phyloP scores from a whole-genome alignment of 2,329 filamentous ascomycete species.

The Fusarium pininemorale region DNA sequence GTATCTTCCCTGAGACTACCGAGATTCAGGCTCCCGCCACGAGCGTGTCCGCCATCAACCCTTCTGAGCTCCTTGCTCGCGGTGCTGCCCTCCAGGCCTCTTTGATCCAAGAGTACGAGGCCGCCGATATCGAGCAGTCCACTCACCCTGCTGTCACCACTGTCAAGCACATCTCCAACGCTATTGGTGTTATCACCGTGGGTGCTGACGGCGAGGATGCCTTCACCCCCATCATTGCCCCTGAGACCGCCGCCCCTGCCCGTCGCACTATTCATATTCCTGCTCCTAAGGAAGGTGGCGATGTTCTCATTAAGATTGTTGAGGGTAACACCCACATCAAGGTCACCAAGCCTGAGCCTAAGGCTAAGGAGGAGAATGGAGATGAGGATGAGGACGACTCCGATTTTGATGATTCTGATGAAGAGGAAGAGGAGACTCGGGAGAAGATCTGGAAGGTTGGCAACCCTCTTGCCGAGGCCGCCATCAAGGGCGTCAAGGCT shows the following conservation, averaged over 20 bases:
- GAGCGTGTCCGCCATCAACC: constrained; percentile 82
- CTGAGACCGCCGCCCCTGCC: constrained; percentile 90
- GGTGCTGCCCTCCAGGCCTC: constrained; percentile 96
- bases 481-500: constrained; percentile 85
- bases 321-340: constrained; percentile 94
- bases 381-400: constrained; percentile 73
- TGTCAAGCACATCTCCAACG: constrained; percentile 87
- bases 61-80: constrained; percentile 86
- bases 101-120: constrained; percentile 93
- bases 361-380: constrained; percentile 71
- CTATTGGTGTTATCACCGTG: constrained; percentile 84
- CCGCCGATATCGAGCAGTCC: constrained; percentile 92
- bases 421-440: constrained; percentile 86
- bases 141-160: constrained; percentile 95
- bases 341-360: constrained; percentile 86
- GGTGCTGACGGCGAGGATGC: constrained; percentile 68
- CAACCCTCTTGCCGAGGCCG: constrained; percentile 83
- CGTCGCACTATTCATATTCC: constrained; percentile 83
- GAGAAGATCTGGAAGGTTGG: constrained; percentile 95
- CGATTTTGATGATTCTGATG: constrained; percentile 67
- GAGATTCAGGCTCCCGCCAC: constrained; percentile 85
- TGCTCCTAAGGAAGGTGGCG: constrained; percentile 81
- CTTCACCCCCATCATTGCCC: constrained; percentile 83
- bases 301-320: constrained; percentile 86
- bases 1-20: constrained; percentile 84